These are phyloP conservation scores for Colletotrichum navitas DNA, from an alignment of 2,329 filamentous ascomycete species.

Conservation along the genomic window DNA sequence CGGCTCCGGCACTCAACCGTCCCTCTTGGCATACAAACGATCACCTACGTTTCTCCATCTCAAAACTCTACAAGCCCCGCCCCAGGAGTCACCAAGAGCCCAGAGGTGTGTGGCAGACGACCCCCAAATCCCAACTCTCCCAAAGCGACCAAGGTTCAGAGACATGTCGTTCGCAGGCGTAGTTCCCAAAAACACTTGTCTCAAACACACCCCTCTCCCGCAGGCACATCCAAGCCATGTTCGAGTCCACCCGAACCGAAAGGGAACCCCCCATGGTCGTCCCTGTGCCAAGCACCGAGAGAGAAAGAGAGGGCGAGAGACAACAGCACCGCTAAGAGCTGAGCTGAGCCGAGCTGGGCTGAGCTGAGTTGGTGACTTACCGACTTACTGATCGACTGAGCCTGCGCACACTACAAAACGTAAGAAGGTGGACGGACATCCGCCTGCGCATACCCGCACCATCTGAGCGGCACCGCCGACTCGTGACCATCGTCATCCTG, in stretches of 20 bases:
- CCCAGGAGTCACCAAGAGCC: neutral
- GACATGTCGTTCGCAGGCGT: neutral
- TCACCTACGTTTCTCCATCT: neutral
- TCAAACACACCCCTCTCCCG: neutral
- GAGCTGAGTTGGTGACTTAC: neutral
- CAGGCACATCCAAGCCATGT: neutral
- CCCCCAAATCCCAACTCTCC: neutral
- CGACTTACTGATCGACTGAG: neutral
- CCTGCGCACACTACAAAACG: neutral
- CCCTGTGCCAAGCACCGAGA: no score
- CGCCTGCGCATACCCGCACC: constrained; percentile 13
- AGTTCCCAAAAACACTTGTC: neutral
- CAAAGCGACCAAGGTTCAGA: neutral
- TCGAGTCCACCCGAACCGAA: no score
- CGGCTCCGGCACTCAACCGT: neutral
- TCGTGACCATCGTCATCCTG: constrained; percentile 11
- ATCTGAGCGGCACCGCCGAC: constrained; percentile 4
- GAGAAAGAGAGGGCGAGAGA: no score
- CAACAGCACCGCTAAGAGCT: neutral
- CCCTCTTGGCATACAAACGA: neutral
- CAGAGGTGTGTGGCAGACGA: neutral
- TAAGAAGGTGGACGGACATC: neutral
- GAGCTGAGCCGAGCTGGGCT: neutral
- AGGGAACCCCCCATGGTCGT: no score
- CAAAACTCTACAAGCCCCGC: neutral